Conservation (phyloP, 225 moss, liverwort and hornwort species). For the Neckera pumila region DNA sequence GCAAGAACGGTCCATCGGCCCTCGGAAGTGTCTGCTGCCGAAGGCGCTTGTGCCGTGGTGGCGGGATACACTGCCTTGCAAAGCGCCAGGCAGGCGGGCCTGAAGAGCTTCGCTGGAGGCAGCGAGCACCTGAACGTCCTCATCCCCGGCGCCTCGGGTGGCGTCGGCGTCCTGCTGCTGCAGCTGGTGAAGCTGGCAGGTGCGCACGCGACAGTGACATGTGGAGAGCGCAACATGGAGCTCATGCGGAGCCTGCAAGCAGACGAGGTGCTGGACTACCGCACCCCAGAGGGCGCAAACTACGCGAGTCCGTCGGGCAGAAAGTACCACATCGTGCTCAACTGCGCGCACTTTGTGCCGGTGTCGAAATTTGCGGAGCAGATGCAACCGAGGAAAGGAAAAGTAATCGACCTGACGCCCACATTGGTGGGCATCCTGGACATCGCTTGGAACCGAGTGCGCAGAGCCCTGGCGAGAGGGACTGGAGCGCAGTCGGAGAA, state of each 20-base stretch:
- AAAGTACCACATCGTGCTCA: constrained; percentile 45
- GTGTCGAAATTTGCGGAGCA: constrained; percentile 14
- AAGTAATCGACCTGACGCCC: constrained; percentile 40
- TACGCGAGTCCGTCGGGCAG: constrained; percentile 48
- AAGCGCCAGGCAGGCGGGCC: constrained; percentile 30
- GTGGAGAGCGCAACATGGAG: constrained; percentile 50
- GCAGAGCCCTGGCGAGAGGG: background rate
- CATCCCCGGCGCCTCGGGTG: constrained; percentile 49
- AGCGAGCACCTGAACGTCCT: constrained; percentile 43
- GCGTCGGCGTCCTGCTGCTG: constrained; percentile 45
- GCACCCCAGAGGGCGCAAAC: constrained; percentile 29
- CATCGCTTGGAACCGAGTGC: background rate
- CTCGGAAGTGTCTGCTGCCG: constrained; percentile 24
- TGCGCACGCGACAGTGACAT: constrained; percentile 51
- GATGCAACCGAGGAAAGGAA: constrained; percentile 15
- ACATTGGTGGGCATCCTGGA: background rate
- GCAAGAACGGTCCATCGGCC: constrained; percentile 25
- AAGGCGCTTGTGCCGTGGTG: constrained; percentile 32
- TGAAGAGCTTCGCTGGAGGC: constrained; percentile 40
- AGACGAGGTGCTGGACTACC: constrained; percentile 70
- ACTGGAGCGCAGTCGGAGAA: background rate
- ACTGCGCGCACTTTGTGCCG: constrained; percentile 25
- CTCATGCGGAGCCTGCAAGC: constrained; percentile 37
- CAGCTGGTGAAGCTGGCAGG: constrained; percentile 62
- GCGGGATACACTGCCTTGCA: constrained; percentile 58